Base-by-base conservation (phyloP, 2,329 filamentous ascomycete species). In the Scedosporium dehoogii region DNA sequence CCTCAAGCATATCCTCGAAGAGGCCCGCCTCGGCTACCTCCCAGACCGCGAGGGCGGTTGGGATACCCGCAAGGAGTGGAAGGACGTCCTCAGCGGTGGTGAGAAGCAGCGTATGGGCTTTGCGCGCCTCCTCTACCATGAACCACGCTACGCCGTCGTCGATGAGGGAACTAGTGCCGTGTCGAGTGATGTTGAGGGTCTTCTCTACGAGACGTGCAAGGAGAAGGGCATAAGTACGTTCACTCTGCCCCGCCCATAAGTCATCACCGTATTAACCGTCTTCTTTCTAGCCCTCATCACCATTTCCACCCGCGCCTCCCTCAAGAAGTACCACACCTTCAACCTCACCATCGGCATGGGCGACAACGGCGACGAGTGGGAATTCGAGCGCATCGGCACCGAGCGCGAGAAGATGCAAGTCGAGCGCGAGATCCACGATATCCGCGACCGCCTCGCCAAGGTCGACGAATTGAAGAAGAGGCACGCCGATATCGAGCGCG, bases 31-130 rank as follows among this genome's bases (percentile, higher is more conserved):
- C 0, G 93, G 92, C 3, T 97, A 99, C 73, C 82, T 99, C 0
- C 90, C 91, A 1, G 86, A 92, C 58, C 86, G 94, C 16, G 94
- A 99, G 78, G 94, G 94, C 46, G 94, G 94, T 14, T 97, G 92
- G 92, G 91, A 99, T 71, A 94, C 91, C 4, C 85, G 91, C 63
- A 97, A 99, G 75, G 92, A 96, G 72, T 99, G 94, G 94, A 97
- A 97, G 76, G 93, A 97, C 68, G 91, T 99, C 4, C 81, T 99
- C n/a, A 93, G 89, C 66, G 94, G 94, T 46, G 94, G 94, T 12
- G 94, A 99, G 80, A 99, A 99, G 78, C 94, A 99, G 77, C 82
- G 94, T 23, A 91, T 99, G 84, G 91, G 86, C 0, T 91, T 99
- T 69, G 93, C 96, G 3, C 81, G 94, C 55, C 74, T 99, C 59